These are phyloP conservation scores for Beta corolliflora DNA, from an alignment of 179 eudicot genomes.

Conservation along the genomic window DNA sequence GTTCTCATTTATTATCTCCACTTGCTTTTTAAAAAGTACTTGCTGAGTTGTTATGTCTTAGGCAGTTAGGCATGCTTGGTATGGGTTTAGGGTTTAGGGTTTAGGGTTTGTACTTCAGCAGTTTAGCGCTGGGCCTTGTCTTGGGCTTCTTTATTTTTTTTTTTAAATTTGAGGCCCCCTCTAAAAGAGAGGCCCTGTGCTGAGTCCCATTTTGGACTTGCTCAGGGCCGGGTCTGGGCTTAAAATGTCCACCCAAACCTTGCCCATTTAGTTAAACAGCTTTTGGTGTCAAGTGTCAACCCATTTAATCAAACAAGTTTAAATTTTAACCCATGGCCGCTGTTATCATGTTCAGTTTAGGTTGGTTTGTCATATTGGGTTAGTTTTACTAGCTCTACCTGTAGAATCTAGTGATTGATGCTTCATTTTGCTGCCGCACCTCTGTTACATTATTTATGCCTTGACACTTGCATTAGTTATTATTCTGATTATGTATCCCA, in stretches of 20 bases:
- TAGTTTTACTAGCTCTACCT: background rate
- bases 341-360: background rate
- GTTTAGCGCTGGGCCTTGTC: too few species aligned
- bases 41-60: too few species aligned
- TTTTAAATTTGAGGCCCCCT: too few species aligned
- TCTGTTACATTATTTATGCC: background rate
- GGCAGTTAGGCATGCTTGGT: too few species aligned
- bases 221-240: too few species aligned
- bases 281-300: background rate
- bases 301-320: background rate
- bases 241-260: background rate
- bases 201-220: too few species aligned
- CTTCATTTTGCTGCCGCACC: background rate
- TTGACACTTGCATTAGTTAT: background rate
- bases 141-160: too few species aligned
- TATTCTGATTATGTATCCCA: background rate
- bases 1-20: too few species aligned
- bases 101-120: too few species aligned
- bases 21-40: too few species aligned
- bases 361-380: background rate
- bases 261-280: background rate
- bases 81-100: too few species aligned
- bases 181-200: too few species aligned
- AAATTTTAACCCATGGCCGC: background rate
- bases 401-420: background rate